Evolutionary conservation across 768 basidiomycete genomes (phyloP).

Genomic region (Tulasnella sp.): DNA sequence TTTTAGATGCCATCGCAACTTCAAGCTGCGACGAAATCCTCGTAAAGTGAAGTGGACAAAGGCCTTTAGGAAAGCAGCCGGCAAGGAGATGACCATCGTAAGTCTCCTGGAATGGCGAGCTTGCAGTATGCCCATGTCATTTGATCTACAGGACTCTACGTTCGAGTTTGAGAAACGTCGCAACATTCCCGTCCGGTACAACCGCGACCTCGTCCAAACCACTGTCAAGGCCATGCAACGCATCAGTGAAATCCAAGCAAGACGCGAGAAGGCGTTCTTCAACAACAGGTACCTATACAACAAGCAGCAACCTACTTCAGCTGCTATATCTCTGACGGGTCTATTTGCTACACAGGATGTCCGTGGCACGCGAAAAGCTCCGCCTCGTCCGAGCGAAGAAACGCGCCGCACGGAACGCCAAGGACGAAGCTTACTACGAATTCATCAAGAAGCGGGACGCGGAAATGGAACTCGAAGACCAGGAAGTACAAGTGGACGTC

Average conservation of each 20-base stretch:
- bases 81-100: constrained; percentile 99
- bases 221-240: constrained; percentile 97
- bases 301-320: neutral
- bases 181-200: constrained; percentile 94
- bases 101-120: constrained; percentile 28
- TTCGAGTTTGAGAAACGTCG: constrained; percentile 99
- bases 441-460: constrained; percentile 55
- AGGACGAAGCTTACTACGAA: constrained; percentile 41
- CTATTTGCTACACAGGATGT: constrained; percentile 20
- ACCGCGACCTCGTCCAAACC: constrained; percentile 85
- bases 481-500: constrained; percentile 73
- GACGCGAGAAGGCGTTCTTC: constrained; percentile 91
- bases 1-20: constrained; percentile 93
- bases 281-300: constrained; percentile 51
- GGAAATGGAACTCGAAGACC: constrained; percentile 20
- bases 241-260: constrained; percentile 81
- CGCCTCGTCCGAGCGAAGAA: constrained; percentile 25
- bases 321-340: neutral
- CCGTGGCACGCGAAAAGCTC: constrained; percentile 38
- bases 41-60: constrained; percentile 99
- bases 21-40: constrained; percentile 99
- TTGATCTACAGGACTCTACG: constrained; percentile 70
- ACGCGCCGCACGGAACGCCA: constrained; percentile 5
- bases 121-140: neutral
- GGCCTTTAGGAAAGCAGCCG: constrained; percentile 95